Conservation (phyloP, 768 basidiomycete genomes). For the Suillus occidentalis region DNA sequence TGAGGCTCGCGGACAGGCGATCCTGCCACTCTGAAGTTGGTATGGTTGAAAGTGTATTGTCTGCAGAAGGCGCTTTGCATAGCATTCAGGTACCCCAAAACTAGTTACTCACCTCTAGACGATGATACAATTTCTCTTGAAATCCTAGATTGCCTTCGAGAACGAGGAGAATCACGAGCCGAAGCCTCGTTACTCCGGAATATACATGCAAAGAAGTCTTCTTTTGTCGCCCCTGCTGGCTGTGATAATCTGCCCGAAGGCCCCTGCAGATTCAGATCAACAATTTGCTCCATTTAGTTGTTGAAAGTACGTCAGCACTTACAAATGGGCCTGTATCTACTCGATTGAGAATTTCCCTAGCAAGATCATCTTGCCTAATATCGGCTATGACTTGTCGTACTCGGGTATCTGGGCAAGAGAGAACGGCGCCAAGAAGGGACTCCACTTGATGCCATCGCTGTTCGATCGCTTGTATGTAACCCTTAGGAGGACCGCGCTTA, state of each 20-base stretch:
- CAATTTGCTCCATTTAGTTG: neutral
- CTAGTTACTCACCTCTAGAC: conserved; percentile 44
- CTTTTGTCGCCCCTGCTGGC: conserved; percentile 64
- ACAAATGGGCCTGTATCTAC: conserved; percentile 84
- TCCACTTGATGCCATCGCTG: conserved; percentile 91
- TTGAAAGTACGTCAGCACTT: neutral
- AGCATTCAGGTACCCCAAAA: conserved; percentile 5
- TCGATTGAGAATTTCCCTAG: conserved; percentile 71
- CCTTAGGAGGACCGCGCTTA: conserved; percentile 84
- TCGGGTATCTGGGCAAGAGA: conserved; percentile 67
- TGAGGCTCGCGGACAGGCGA: conserved; percentile 57
- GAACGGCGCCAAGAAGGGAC: conserved; percentile 79
- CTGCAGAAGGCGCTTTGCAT: conserved; percentile 32
- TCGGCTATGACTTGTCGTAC: conserved; percentile 64
- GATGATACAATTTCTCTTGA: conserved; percentile 81
- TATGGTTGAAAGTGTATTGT: conserved; percentile 56
- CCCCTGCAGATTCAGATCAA: conserved; percentile 45
- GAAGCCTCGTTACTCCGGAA: conserved; percentile 55
- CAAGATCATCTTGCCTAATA: conserved; percentile 69
- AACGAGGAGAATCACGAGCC: conserved; percentile 55
- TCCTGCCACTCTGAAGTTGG: conserved; percentile 83
- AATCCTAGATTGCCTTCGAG: conserved; percentile 71
- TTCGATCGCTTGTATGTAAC: conserved; percentile 92
- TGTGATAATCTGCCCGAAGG: conserved; percentile 65
- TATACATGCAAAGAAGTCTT: conserved; percentile 77